Percentiles rank a stretch among this genome's conserved stretches.
Evolutionary conservation across 1,284 basidiomycete species (phyloP).

Genomic region (Trichosporon faecale): DNA sequence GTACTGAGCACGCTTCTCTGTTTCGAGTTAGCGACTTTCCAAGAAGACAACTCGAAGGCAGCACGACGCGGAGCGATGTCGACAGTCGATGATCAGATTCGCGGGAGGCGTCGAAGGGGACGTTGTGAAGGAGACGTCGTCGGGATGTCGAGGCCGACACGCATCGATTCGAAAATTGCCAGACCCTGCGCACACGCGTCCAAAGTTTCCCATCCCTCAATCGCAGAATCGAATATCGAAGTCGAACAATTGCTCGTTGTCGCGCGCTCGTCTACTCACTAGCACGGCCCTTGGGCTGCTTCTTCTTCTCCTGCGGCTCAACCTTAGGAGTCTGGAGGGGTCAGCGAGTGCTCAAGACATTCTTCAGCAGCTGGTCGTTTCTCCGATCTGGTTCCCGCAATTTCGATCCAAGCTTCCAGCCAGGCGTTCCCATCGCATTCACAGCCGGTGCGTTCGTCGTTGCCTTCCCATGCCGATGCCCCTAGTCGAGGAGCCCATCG

Average conservation of each 20-base stretch:
- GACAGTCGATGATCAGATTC: background rate
- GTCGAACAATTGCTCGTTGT: background rate
- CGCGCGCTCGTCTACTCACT: conserved; percentile 50
- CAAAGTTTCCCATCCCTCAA: background rate
- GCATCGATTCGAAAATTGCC: background rate
- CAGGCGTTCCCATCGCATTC: background rate
- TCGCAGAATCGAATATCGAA: background rate
- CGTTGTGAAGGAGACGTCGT: no score
- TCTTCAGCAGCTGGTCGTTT: background rate
- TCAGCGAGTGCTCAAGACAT: conserved; percentile 9
- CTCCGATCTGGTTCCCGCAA: background rate
- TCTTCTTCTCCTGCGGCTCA: conserved; percentile 97
- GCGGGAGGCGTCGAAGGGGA: no score
- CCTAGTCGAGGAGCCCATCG: background rate
- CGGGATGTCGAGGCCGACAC: background rate
- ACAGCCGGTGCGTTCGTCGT: background rate
- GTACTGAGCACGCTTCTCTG: conserved; percentile 86
- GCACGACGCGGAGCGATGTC: background rate
- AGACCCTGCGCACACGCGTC: background rate
- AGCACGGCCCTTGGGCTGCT: conserved; percentile 89
- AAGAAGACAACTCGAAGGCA: background rate
- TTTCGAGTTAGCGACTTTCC: conserved; percentile 4
- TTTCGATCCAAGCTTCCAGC: background rate
- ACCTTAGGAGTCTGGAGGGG: conserved; percentile 72
- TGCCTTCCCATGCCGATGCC: background rate